These are phyloP conservation scores for Chlorella sp. DNA, from an alignment of 139 green algal genomes.

Conservation along the genomic window DNA sequence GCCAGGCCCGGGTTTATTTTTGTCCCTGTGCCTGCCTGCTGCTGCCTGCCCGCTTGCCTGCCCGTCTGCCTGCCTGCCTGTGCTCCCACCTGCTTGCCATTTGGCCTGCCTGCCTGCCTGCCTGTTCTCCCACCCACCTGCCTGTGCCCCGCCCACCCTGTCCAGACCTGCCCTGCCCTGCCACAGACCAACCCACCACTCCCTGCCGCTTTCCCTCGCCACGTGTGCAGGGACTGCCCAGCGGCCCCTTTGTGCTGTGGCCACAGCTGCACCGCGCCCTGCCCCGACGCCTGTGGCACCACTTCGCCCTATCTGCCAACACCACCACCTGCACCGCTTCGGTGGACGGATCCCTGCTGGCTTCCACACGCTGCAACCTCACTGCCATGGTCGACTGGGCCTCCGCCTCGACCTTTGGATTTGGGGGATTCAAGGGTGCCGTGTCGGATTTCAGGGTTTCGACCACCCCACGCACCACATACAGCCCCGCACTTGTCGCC, in stretches of 20 bases:
- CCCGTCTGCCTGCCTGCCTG: too few relatives aligned
- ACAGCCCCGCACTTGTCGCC: background rate
- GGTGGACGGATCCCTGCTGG: background rate
- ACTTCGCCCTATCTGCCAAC: background rate
- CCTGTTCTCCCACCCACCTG: too few relatives aligned
- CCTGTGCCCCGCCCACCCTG: too few relatives aligned
- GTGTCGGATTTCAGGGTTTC: background rate
- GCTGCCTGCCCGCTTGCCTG: background rate
- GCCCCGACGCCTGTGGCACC: background rate
- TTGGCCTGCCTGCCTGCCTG: background rate
- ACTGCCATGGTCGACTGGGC: background rate
- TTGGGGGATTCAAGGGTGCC: background rate
- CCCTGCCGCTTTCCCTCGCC: background rate
- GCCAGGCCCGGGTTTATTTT: background rate
- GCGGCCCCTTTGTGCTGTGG: background rate
- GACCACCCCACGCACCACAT: background rate
- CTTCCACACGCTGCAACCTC: background rate
- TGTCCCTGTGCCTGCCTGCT: background rate
- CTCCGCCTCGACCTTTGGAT: background rate
- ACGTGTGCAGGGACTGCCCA: background rate
- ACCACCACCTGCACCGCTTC: background rate
- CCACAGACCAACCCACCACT: too few relatives aligned
- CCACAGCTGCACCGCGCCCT: background rate
- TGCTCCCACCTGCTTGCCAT: too few relatives aligned
- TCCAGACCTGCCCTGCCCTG: too few relatives aligned